These are phyloP conservation scores for Xylariales sp. DNA, from an alignment of 2,329 filamentous ascomycete species.

Conservation along the genomic window DNA sequence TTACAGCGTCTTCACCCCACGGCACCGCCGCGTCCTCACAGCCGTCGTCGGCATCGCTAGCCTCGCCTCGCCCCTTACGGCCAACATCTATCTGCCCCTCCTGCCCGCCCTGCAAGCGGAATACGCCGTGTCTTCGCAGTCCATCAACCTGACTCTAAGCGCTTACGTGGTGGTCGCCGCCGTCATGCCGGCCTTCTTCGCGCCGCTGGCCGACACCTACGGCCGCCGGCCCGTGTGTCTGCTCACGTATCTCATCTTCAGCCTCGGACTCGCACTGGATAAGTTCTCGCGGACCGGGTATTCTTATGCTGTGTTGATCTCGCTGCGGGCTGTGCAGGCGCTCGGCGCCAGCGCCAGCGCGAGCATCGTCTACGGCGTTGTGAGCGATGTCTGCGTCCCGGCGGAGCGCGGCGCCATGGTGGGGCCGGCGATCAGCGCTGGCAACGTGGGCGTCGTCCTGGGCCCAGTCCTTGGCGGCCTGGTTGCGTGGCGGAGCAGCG, in stretches of 20 bases:
- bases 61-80: slow-evolving; percentile 7
- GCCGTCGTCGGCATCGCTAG: slow-evolving; percentile 7
- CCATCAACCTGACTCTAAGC: slow-evolving; percentile 10
- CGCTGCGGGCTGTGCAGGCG: slow-evolving; percentile 12
- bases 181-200: slow-evolving; percentile 7
- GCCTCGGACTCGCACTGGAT: slow-evolving; percentile 37
- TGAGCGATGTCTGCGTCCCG: slow-evolving; percentile 8
- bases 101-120: slow-evolving; percentile 4
- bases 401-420: slow-evolving; percentile 10
- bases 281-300: too few relatives aligned
- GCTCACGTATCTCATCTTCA: slow-evolving; percentile 38
- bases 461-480: slow-evolving; percentile 14
- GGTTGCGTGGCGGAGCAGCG: background rate
- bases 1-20: slow-evolving; percentile 3
- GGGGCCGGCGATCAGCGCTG: slow-evolving; percentile 9
- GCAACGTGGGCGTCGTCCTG: slow-evolving; percentile 8
- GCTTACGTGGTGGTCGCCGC: slow-evolving; percentile 8
- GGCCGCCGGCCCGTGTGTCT: slow-evolving; percentile 33
- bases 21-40: slow-evolving; percentile 5
- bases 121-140: slow-evolving; percentile 4
- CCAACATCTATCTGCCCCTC: slow-evolving; percentile 10
- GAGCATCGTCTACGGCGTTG: slow-evolving; percentile 11
- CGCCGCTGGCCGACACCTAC: background rate
- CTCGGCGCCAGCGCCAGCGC: slow-evolving; percentile 9
- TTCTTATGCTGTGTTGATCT: slow-evolving; percentile 10